Conservation (phyloP, 805 yeast genomes). For the Saturnispora dispora region DNA sequence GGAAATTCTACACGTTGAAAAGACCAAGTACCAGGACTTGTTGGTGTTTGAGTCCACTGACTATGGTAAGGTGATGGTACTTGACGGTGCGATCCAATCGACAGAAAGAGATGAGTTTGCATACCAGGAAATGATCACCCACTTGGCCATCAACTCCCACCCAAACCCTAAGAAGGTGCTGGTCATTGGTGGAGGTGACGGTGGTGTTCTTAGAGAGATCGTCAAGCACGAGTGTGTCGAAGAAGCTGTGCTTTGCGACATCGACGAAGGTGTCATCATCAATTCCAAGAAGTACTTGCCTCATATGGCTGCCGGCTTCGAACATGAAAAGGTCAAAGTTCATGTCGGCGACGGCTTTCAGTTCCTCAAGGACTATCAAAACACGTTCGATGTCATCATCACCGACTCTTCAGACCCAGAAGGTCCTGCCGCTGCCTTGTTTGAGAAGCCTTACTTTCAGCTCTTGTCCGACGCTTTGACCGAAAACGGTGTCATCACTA, state of each 20-base stretch:
- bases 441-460: slow-evolving; percentile 87
- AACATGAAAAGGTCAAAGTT: slow-evolving; percentile 82
- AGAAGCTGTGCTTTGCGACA: slow-evolving; percentile 73
- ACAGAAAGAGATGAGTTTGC: slow-evolving; percentile 97
- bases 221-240: slow-evolving; percentile 56
- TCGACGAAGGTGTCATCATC: slow-evolving; percentile 86
- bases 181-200: slow-evolving; percentile 94
- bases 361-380: slow-evolving; percentile 73
- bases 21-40: slow-evolving; percentile 88
- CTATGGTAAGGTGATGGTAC: slow-evolving; percentile 90
- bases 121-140: slow-evolving; percentile 97
- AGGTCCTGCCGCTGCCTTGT: slow-evolving; percentile 92
- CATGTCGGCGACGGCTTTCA: slow-evolving; percentile 98
- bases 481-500: slow-evolving; percentile 82
- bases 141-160: slow-evolving; percentile 85
- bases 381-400: slow-evolving; percentile 88
- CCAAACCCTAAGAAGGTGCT: slow-evolving; percentile 79
- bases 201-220: slow-evolving; percentile 86
- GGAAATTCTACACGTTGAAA: slow-evolving; percentile 73
- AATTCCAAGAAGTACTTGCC: slow-evolving; percentile 85
- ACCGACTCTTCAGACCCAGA: slow-evolving; percentile 98
- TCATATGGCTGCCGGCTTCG: slow-evolving; percentile 72
- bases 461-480: slow-evolving; percentile 81
- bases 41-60: slow-evolving; percentile 86
- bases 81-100: slow-evolving; percentile 92